Base-by-base conservation (phyloP, 352 stramenopile genomes). In the Globisporangium rhizosaccharum region DNA sequence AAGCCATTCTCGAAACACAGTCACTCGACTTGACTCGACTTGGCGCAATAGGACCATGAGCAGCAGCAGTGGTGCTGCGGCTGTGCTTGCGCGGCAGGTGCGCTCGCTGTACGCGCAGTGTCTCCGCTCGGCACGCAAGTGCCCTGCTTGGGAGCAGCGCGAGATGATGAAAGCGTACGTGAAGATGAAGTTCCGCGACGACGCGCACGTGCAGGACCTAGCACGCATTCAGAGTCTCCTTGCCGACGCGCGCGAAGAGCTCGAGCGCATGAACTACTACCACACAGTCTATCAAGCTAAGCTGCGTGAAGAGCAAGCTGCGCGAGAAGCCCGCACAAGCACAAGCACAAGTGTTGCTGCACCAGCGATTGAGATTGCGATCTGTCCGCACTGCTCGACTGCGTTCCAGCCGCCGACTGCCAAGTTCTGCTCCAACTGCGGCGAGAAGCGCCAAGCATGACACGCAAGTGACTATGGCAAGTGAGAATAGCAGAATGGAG, bases 261-360 rank as follows among this genome's bases (percentile, higher is more conserved):
- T 95, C 23, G 75, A 87, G 39, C 83, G 76, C 23, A 95, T 95
- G 85, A 73, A 93, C 37, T 95, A 93, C 59, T 95, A 90, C 57
- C 85, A 95, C 66, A 87, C 78, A 2, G 70, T 95, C 41, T 93
- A 91, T 59, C 66, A 80, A 53, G 66, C 74, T 25, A 91, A 90
- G 57, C 69, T 90, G 53, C 64, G 63, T 23, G 59, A 73, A 30
- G 50, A 71, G 42, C 53, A 44, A 56, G 30, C 62, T 25, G 37
- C 28, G 51, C 41, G 47, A 36, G 48, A 26, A 20, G 25, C 11
- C 2, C 23, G 20, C 6, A 46, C 25, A 3, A 30, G 28, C 15
- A 62, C 41, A 10, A 58, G 41, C 45, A 61, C 23, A 2, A 37
- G 25, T 36, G 17, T 3, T 15, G 23, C 12, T 17, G 8, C 18